Percentiles rank a stretch among this genome's conserved stretches.
Evolutionary conservation across 2,329 filamentous ascomycete genomes (phyloP).

Genomic region (Talaromyces amestolkiae): DNA sequence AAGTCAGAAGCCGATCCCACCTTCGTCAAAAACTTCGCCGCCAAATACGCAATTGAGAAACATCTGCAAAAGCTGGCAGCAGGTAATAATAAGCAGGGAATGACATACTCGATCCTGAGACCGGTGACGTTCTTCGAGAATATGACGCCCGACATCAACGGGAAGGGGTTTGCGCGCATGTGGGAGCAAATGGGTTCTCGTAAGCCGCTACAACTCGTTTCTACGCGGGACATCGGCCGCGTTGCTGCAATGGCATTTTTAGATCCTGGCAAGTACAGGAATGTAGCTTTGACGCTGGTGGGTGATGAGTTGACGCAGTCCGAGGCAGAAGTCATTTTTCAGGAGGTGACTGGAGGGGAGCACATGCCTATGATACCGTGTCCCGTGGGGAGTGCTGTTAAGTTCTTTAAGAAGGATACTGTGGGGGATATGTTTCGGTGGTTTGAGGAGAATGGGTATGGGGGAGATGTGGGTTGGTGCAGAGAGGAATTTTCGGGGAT

Average conservation of each 20-base stretch:
- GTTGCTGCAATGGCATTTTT: conserved; percentile 1
- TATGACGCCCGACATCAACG: conserved; percentile 12
- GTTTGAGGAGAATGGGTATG: conserved; percentile 13
- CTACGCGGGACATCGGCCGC: conserved; percentile 3
- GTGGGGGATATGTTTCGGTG: conserved; percentile 13
- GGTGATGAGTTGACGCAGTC: conserved; percentile 6
- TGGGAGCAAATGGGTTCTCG: conserved; percentile 6
- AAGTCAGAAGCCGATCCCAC: conserved; percentile 9
- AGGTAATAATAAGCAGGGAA: neutral
- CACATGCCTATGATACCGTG: conserved; percentile 8
- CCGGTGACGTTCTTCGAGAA: conserved; percentile 8
- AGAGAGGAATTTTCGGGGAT: conserved; percentile 10
- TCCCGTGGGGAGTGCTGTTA: conserved; percentile 7
- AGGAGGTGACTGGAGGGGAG: conserved; percentile 1
- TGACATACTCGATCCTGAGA: conserved; percentile 11
- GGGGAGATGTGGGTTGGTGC: conserved; percentile 9
- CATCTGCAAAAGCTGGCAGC: conserved; percentile 6
- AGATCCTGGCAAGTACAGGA: neutral
- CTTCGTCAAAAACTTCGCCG: conserved; percentile 12
- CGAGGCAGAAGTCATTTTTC: conserved; percentile 2
- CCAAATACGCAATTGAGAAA: conserved; percentile 10
- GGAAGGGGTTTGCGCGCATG: conserved; percentile 11
- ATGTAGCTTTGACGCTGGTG: conserved; percentile 2
- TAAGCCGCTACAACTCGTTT: conserved; percentile 8
- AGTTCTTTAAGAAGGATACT: conserved; percentile 11